Evolutionary conservation across 495 filamentous ascomycete genomes (phyloP), one percentile per base, ranked within the genome.

Genomic region (Bathelium albidoporum): DNA sequence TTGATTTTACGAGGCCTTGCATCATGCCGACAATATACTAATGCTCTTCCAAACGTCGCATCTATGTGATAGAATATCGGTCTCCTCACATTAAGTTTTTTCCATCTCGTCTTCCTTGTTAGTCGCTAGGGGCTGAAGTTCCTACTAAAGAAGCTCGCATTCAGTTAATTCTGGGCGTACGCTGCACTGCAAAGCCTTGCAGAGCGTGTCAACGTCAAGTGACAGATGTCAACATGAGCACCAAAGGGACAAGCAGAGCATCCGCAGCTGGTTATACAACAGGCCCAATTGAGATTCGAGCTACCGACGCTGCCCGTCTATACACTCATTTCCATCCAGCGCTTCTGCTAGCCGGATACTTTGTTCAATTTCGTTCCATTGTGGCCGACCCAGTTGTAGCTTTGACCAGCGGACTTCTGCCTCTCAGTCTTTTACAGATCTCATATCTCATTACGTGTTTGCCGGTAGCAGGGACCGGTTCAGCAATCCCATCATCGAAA

Each of bases 391-490:
- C 94, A 9, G 82, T 88, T 9, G 71, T 80, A 18, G 80, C 85
- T 18, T 82, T 98, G 61, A 66, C 80, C 1, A 79, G 67, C 34
- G 75, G 82, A 31, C 72, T 94, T n/a, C 81, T 86, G 1, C 74
- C 83, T 58, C 76, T 94, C 16, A 76, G 81, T 1, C 71, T 80
- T 1, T 68, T 91, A 1, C 93, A 97, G 72, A 72, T 83, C 14
- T 73, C 68, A 3, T 96, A 91, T 72, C 84, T 79, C 44, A 71
- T 89, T 20, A 64, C 87, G 26, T 96, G 92, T 74, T 80, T 95
- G 14, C 89, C 89, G 1, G 81, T 82, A 20, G 85, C 80, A 0
- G 86, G 83, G 16, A 73, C 71, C 26, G 60, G 62, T 20, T 63
- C 73, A 20, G 26, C 69, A 12, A 36, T 65, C 11, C 59, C 69